Base-by-base conservation (phyloP, 257 asterid species). In the Nemophila menziesii region DNA sequence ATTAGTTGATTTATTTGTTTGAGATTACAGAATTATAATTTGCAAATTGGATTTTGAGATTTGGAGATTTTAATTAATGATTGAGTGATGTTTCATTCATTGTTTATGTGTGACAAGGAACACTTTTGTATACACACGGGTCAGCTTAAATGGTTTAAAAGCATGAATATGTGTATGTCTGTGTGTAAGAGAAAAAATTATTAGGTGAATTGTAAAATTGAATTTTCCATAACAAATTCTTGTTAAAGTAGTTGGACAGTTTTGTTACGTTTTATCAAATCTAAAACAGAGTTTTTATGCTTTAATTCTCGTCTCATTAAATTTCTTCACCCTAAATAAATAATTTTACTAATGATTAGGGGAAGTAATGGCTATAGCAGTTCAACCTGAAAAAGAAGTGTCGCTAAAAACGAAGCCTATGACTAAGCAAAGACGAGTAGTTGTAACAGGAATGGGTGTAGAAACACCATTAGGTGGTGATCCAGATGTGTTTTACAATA, bases 391-490 rank as follows among this genome's bases (percentile, higher is more conserved):
- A 44, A 63, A 46, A 73, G 95, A 71, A 49, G 64, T 27, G 46
- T 44, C 56, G 8, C 22, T 54, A 43, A 71, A 70, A 66, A 79
- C 69, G 76, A 73, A 87, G 56, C 93, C 62, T 44, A 50, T 69
- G 2, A 73, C 72, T 49, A 78, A 67, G 70, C 77, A 79, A 60
- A 77, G 93, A 58, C 73, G 97, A 58, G 97, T 87, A 62, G 97
- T 87, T 43, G 95, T 87, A 68, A 87, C 95, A 13, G 97, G 97
- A 50, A 68, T 87, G 95, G 97, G 97, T 20, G 85, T 87, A 48
- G 83, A 78, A 59, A 82, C 97, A 18, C 77, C 97, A 1, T 52
- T 86, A 42, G 97, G 97, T 57, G 62, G 73, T 52, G 82, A 82
- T 64, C 87, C 87, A 24, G 70, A 87, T 54, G 67, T 59, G 16